These are phyloP conservation scores for Hebeloma cylindrosporum DNA, from an alignment of 768 basidiomycete species.

Conservation along the genomic window DNA sequence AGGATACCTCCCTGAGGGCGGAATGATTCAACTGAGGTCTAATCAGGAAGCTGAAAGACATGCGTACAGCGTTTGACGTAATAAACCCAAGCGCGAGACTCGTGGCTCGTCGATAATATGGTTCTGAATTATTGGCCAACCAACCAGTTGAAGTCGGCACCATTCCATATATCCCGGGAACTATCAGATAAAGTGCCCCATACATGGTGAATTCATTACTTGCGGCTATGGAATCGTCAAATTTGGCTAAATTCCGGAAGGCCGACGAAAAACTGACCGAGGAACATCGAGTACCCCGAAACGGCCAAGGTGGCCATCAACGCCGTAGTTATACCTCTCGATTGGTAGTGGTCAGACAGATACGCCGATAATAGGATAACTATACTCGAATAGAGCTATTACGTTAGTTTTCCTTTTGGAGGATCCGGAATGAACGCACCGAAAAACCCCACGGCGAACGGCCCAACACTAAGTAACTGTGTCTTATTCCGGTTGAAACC, in stretches of 20 bases:
- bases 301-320: constrained; percentile 21
- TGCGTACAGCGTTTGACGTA: constrained; percentile 34
- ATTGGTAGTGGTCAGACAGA: constrained; percentile 24
- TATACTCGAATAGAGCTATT: neutral
- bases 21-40: neutral
- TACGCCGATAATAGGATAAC: constrained; percentile 25
- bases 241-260: neutral
- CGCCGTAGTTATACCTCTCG: constrained; percentile 24
- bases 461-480: constrained; percentile 38
- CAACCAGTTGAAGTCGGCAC: constrained; percentile 33
- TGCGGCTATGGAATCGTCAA: constrained; percentile 17
- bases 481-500: constrained; percentile 32
- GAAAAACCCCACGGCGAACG: constrained; percentile 37
- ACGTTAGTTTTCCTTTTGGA: too few relatives aligned
- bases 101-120: constrained; percentile 36
- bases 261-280: constrained; percentile 18
- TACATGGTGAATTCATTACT: constrained; percentile 27
- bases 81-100: constrained; percentile 36
- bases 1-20: constrained; percentile 35
- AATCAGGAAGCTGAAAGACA: neutral
- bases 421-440: constrained; percentile 21
- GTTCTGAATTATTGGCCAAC: constrained; percentile 40
- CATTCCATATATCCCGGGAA: constrained; percentile 34
- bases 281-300: constrained; percentile 29
- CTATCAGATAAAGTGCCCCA: constrained; percentile 35